Base-by-base conservation (phyloP, 352 stramenopile species). In the Pythium sp. region DNA sequence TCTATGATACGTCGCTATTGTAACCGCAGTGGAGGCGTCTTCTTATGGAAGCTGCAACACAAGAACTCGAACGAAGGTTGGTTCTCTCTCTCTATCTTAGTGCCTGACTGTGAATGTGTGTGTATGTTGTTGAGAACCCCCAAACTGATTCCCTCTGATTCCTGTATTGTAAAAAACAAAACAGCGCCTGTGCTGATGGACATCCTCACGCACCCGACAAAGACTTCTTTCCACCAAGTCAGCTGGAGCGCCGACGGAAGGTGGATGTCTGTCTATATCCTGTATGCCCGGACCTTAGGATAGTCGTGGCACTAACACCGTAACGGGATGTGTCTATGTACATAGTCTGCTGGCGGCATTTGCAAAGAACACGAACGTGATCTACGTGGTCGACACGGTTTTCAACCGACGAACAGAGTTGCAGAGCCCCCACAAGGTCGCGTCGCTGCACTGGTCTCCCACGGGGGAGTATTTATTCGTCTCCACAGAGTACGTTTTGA, bases 391-490 rank as follows among this genome's bases (percentile, higher is more conserved):
- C 64, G 86, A 94, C 67, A 65, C 72, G 14, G 76, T 90, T 3
- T 86, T 85, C 38, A 75, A 76, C 36, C 80, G 77, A 20, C 76
- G 71, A 28, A 83, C 86, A 5, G 82, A 92, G 69, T 76, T 94
- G 59, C 79, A 89, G 70, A 86, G 82, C 36, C 71, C 79, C 11
- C 75, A 86, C 43, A 74, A 72, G 36, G 69, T 90, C 34, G 66
- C 69, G 15, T 74, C 75, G 12, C 69, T 94, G 47, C 72, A 91
- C 65, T 94, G 86, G 86, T 92, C 82, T 54, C 86, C 84, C n/a
- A 90, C 81, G n/a, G 84, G 86, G 46, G 86, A 91, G 65, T 94
- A 92, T 79, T 80, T 94, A 77, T 92, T 92, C 69, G 81, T 85
- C 18, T 72, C 73, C 7, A 92, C 82, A 15, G 75, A 81, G 84